Evolutionary conservation across 495 filamentous ascomycete species (phyloP).

Genomic region (Hypomontagnella submonticulosa): DNA sequence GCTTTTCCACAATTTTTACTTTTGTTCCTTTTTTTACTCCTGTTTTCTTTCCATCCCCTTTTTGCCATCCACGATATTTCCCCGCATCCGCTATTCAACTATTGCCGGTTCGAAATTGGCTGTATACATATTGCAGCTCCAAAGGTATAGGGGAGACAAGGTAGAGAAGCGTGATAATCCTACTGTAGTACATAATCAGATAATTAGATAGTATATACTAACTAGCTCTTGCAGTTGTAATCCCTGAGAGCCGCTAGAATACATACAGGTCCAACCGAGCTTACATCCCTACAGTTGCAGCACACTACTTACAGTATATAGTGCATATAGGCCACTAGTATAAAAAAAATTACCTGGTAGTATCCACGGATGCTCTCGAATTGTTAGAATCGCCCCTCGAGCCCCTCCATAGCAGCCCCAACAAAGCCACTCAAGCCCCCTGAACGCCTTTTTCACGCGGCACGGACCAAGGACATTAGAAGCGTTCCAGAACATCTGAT

Average conservation of each 20-base stretch:
- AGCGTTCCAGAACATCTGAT: constrained; percentile 41
- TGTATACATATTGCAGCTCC: constrained; percentile 10
- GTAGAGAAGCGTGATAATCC: not conserved
- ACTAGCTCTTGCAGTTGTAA: constrained; percentile 31
- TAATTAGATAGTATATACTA: constrained; percentile 10
- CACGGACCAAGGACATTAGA: constrained; percentile 28
- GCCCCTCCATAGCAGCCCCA: constrained; percentile 11
- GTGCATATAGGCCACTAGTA: constrained; percentile 36
- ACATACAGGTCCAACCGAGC: constrained; percentile 26
- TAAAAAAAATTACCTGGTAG: constrained; percentile 11
- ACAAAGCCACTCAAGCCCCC: constrained; percentile 28
- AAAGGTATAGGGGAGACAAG: not conserved
- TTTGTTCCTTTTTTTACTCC: constrained; percentile 12
- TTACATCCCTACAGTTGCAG: constrained; percentile 38
- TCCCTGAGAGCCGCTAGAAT: constrained; percentile 32
- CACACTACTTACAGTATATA: constrained; percentile 11
- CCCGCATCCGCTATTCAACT: constrained; percentile 26
- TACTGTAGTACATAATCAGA: not conserved
- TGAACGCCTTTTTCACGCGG: constrained; percentile 17
- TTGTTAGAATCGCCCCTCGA: not conserved
- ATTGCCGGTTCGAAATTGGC: constrained; percentile 19
- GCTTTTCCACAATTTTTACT: constrained; percentile 1
- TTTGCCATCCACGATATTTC: constrained; percentile 11
- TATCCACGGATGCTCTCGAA: constrained; percentile 17
- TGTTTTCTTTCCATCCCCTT: constrained; percentile 12